Base-by-base conservation (phyloP, 495 filamentous ascomycete genomes). In the Penicillium nucicola region DNA sequence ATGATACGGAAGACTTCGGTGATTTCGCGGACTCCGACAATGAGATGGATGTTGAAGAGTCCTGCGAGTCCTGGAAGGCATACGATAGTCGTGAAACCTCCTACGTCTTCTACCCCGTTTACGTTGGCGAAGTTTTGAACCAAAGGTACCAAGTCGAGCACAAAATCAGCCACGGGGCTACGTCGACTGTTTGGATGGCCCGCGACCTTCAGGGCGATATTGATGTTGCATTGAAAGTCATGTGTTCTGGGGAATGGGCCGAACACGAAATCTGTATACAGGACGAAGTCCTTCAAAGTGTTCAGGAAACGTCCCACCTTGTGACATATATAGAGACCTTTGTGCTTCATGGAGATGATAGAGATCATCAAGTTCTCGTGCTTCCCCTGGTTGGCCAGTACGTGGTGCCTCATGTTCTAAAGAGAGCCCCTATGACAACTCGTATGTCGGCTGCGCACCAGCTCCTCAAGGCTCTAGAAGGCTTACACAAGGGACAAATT, bases 81-180 rank as follows among this genome's bases (percentile, higher is more conserved):
- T n/a, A n/a, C n/a, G n/a, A n/a, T n/a, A n/a, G n/a, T n/a, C n/a
- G n/a, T n/a, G 22, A 23, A 4, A 23, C 4, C 2, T 7, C 22
- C 4, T 7, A 23, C 7, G 22, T 23, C 22, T 44, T 47, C 45
- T 53, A 50, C 47, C 55, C 55, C 22, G 39, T 58, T 33, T 43
- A 37, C 18, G 22, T 58, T 31, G 55, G 50, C 23, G 55, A 54
- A 18, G 19, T 53, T 0, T 36, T 58, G 14, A 81, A 90, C 60
- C 86, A 86, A 31, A 86, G 86, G 66, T 92, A 93, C 69, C 88
- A 84, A 3, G 80, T 93, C 17, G 83, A 90, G 55, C 83, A 87
- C 57, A 93, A 93, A 71, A 76, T 92, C n/a, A 89, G 89, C 0
- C 14, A 90, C 84, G 89, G 89, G 45, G 88, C 90, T 55, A 89